Base-by-base conservation (phyloP, 176 grass and related monocot species). In the Otatea glauca region DNA sequence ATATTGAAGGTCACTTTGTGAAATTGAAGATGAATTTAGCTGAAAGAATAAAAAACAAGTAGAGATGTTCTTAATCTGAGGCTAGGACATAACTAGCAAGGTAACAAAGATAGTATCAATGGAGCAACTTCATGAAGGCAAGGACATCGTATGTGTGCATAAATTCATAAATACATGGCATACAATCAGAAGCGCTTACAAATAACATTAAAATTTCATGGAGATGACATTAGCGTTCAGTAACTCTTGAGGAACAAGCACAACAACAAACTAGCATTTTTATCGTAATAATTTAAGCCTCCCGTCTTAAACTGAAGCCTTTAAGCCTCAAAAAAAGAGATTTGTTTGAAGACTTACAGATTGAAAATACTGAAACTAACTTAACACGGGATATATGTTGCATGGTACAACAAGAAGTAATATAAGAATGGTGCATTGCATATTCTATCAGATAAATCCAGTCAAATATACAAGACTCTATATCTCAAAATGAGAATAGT, bases 11-110 rank as follows among this genome's bases (percentile, higher is more conserved):
- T 68, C 67, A 83, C 49, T 74, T 80, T 60, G 11, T 25, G 73
- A 79, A 68, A 68, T 13, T 32, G 62, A 74, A 74, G 70, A 56
- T 67, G 74, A 9, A 56, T 65, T 77, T 53, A 86, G 15, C 83
- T 90, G 88, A 76, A 78, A 80, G 32, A 83, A 77, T 41, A 62
- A 17, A 71, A 67, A 29, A 0, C 5, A 15, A 38, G 74, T 44
- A 17, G 35, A 72, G 29, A 72, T 71, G 23, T 56, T 86, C 76
- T 61, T 78, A 79, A 42, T 72, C 54, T 32, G 41, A 9, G 43
- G 32, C 27, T 63, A 13, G 41, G 68, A 15, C 41, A 45, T 45
- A 44, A 70, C 21, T 15, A 13, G 74, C 37, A 56, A 9, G 4
- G 17, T 49, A 51, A 24, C 21, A 83, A 45, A 64, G 32, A n/a